Evolutionary conservation across 352 stramenopile species (phyloP), one percentile per base, ranked within the genome.

Genomic region (Poterioochromonas sp.): DNA sequence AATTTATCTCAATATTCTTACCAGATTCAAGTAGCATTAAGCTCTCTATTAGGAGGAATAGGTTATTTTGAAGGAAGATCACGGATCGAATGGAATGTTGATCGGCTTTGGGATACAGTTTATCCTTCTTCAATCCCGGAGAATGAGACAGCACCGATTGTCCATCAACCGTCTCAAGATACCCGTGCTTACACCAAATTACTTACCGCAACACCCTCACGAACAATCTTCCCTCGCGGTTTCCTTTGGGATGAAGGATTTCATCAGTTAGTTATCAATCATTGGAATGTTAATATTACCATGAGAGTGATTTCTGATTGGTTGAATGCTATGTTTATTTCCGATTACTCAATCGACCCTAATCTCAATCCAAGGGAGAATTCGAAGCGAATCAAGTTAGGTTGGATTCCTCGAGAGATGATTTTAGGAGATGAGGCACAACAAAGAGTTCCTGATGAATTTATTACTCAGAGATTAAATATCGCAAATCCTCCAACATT

Each of bases 191-290:
- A 5, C 63, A 15, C 40, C 3, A 84, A 51, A 35, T 84, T 96
- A 40, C 93, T 94, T 77, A 93, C 92, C 8, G 90, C 86, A 2
- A 87, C 94, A 12, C 92, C 92, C n/a, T 95, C 90, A 29, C 85
- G 92, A 12, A 95, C 90, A 47, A 95, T 96, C 81, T 97, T 97
- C 80, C 92, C 92, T 15, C 85, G 92, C 32, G 92, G 92, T 0
- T 97, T 97, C 64, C 65, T 96, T 0, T 97, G 92, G 92, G 92
- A 97, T 77, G 92, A 97, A 88, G 91, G 92, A 20, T 97, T 97
- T 80, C 92, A 97, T 79, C 88, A 95, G 82, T 44, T 96, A 22
- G 83, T 93, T 0, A 85, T 96, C 51, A 82, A 79, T 0, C 76
- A 84, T 0, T 96, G 92, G 79, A 88, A 96, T 79, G 71, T 82